A percentile compares a stretch with the other conserved stretches of the same genome.
Conservation (phyloP, 306 rosid genomes). For the Prunus mongolica region DNA sequence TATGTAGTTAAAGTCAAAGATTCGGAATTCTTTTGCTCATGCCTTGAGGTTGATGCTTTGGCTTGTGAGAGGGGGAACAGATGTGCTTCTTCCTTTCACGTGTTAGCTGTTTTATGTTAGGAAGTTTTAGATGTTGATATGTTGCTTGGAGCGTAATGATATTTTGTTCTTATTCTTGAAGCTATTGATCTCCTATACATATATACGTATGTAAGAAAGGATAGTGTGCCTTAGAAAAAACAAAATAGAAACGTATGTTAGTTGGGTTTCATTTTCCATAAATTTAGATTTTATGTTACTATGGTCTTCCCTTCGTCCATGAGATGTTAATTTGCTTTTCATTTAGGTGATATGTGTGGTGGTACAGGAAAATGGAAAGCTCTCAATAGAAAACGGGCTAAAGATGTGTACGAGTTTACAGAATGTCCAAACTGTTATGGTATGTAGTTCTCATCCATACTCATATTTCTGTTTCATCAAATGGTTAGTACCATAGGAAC, state of each 20-base stretch:
- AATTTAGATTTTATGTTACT: not conserved
- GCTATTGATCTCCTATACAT: not conserved
- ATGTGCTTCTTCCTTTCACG: not conserved
- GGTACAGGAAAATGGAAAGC: slow-evolving; percentile 99
- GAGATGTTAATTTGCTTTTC: slow-evolving; percentile 34
- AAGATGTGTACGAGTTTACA: slow-evolving; percentile 87
- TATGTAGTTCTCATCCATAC: slow-evolving; percentile 22
- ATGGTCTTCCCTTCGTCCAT: slow-evolving; percentile 4
- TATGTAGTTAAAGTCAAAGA: not conserved
- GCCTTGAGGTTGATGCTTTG: not conserved
- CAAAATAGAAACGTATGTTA: not conserved
- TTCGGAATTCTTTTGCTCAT: too few species aligned
- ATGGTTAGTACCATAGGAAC: not conserved
- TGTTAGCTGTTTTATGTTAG: not conserved
- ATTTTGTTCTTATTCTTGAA: not conserved
- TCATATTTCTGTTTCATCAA: not conserved
- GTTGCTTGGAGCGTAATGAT: not conserved
- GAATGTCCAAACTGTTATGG: slow-evolving; percentile 99
- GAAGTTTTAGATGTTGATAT: not conserved
- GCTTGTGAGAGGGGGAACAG: not conserved
- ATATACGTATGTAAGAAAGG: not conserved
- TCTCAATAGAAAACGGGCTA: slow-evolving; percentile 87
- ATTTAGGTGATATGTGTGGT: slow-evolving; percentile 97
- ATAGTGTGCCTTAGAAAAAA: not conserved
- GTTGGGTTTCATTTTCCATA: not conserved